Evolutionary conservation across 768 basidiomycete species (phyloP).

Genomic region (Trametes punicea): DNA sequence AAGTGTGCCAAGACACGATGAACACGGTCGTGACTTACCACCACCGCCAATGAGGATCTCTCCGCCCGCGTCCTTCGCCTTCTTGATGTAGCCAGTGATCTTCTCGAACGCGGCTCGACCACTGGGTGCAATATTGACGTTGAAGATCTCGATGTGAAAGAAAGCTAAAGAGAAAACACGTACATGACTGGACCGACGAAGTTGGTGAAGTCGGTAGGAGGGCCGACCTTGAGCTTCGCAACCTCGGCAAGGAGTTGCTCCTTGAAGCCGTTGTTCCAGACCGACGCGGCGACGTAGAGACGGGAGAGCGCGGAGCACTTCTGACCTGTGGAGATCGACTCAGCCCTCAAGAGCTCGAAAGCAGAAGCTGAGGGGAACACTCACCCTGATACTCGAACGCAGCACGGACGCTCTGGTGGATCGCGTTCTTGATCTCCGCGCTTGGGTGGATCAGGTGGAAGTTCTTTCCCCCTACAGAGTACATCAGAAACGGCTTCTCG

Average conservation of each 20-base stretch:
- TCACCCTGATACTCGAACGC: constrained; percentile 95
- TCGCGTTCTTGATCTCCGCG: constrained; percentile 89
- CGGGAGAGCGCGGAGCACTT: constrained; percentile 96
- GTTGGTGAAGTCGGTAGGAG: constrained; percentile 69
- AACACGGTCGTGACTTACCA: constrained; percentile 40
- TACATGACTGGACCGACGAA: constrained; percentile 98
- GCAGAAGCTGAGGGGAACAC: constrained; percentile 4
- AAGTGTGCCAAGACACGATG: not conserved
- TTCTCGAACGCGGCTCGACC: constrained; percentile 87
- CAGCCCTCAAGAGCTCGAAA: not conserved
- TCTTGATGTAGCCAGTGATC: constrained; percentile 75
- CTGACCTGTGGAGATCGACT: constrained; percentile 56
- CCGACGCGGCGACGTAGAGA: constrained; percentile 80
- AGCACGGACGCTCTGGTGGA: constrained; percentile 78
- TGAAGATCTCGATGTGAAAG: not conserved
- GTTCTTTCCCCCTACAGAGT: constrained; percentile 77
- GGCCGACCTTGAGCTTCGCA: constrained; percentile 83
- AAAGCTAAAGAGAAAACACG: constrained; percentile 17
- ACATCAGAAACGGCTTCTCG: not conserved
- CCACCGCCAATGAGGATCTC: constrained; percentile 86
- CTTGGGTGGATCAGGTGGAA: constrained; percentile 90
- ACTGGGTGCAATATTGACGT: constrained; percentile 35
- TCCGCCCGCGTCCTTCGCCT: constrained; percentile 86
- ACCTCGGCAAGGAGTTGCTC: constrained; percentile 70
- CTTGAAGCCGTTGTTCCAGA: constrained; percentile 88